A percentile compares a stretch with the other conserved stretches of the same genome.
Conservation (phyloP, 176 grass and related monocot genomes). For the Aegilops tauschii region DNA sequence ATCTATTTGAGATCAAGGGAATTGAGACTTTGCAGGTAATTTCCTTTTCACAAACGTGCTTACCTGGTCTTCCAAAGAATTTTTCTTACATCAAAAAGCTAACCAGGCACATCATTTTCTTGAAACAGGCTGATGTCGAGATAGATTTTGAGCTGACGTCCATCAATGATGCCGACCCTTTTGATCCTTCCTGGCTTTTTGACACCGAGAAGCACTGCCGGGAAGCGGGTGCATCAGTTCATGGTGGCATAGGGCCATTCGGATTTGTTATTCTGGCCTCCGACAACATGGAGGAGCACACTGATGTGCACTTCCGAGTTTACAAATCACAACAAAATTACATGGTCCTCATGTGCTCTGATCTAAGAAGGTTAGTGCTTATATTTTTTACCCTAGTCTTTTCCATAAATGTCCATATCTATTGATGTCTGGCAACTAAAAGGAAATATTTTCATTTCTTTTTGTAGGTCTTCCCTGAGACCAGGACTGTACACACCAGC, state of each 20-base stretch:
- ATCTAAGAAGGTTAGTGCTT: constrained; percentile 57
- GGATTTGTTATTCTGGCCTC: constrained; percentile 69
- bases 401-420: not conserved
- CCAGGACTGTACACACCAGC: too few relatives aligned
- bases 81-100: not conserved
- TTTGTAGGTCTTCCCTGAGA: too few relatives aligned
- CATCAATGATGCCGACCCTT: constrained; percentile 40
- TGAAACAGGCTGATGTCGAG: constrained; percentile 73
- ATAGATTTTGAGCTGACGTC: constrained; percentile 55
- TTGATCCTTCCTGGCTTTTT: constrained; percentile 63
- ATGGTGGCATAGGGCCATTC: constrained; percentile 62
- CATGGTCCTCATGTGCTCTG: constrained; percentile 67
- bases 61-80: not conserved
- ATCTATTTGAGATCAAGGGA: constrained; percentile 56
- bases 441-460: too few relatives aligned
- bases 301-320: constrained; percentile 63
- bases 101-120: constrained; percentile 16
- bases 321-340: constrained; percentile 56
- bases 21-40: constrained; percentile 29
- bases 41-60: not conserved
- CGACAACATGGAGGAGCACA: constrained; percentile 59
- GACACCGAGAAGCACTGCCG: constrained; percentile 55
- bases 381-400: not conserved
- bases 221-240: constrained; percentile 39
- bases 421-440: not conserved